A percentile compares a stretch with the other conserved stretches of the same genome.
Conservation (phyloP, 2,329 filamentous ascomycete genomes). For the Acarospora socialis region DNA sequence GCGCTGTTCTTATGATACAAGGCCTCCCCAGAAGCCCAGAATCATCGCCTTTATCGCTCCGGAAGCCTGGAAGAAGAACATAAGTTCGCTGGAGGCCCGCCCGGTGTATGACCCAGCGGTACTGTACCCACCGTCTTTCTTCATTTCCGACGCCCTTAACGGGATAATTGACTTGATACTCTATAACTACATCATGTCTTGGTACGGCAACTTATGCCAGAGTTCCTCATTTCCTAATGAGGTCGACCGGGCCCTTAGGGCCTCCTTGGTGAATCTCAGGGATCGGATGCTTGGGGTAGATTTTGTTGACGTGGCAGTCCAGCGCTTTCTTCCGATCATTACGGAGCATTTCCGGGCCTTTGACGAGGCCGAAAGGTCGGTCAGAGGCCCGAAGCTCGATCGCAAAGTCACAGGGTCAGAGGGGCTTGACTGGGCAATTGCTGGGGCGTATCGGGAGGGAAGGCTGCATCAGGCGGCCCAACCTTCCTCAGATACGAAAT, state of each 20-base stretch:
- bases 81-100: slow-evolving; percentile 48
- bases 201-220: slow-evolving; percentile 77
- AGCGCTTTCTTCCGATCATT: slow-evolving; percentile 71
- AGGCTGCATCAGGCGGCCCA: slow-evolving; percentile 77
- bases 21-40: slow-evolving; percentile 30
- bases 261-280: slow-evolving; percentile 54
- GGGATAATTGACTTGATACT: slow-evolving; percentile 61
- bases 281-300: slow-evolving; percentile 64
- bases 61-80: slow-evolving; percentile 55
- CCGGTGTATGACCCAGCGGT: slow-evolving; percentile 53
- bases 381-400: slow-evolving; percentile 77
- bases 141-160: slow-evolving; percentile 69
- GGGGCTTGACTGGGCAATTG: slow-evolving; percentile 88
- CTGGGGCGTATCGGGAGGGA: slow-evolving; percentile 81
- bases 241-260: slow-evolving; percentile 66
- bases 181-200: slow-evolving; percentile 72
- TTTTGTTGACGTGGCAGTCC: slow-evolving; percentile 68
- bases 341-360: slow-evolving; percentile 84
- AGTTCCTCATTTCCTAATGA: slow-evolving; percentile 71
- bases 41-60: slow-evolving; percentile 45
- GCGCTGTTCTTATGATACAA: slow-evolving; percentile 35
- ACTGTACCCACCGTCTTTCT: slow-evolving; percentile 61
- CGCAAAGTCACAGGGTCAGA: slow-evolving; percentile 89
- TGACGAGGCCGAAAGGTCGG: slow-evolving; percentile 72
- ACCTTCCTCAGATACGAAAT: slow-evolving; percentile 66